A percentile compares a stretch with the other conserved stretches of the same genome.
Evolutionary conservation across 441 rosid species (phyloP).

Genomic region (Rhodomyrtus psidioides): DNA sequence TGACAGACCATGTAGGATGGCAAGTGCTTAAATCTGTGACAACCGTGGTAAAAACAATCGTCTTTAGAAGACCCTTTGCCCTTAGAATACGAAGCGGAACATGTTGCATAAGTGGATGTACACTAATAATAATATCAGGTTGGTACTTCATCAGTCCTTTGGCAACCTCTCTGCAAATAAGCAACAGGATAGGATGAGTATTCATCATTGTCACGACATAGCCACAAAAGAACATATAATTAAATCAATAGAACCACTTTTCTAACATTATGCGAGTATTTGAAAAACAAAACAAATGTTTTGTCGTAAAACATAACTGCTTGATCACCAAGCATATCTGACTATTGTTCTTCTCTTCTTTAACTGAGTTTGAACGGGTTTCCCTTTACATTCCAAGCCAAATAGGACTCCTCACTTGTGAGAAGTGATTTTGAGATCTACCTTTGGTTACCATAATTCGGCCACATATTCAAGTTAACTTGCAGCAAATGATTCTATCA

Average conservation of each 20-base stretch:
- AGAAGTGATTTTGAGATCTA: neutral
- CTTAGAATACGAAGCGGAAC: conserved; percentile 94
- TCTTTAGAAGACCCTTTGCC: conserved; percentile 77
- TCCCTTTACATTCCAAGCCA: neutral
- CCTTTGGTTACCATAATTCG: neutral
- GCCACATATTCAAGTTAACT: neutral
- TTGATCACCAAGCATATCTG: neutral
- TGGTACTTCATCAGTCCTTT: conserved; percentile 95
- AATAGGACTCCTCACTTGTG: neutral
- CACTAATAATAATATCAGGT: conserved; percentile 91
- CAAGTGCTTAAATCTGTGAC: conserved; percentile 94
- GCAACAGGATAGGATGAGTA: conserved; percentile 1
- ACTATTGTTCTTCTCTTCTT: neutral
- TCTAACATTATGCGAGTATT: neutral
- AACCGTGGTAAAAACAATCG: conserved; percentile 89
- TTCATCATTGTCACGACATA: neutral
- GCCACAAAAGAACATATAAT: neutral
- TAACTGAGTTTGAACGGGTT: neutral
- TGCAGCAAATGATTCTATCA: neutral
- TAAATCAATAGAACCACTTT: neutral
- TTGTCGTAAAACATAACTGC: neutral
- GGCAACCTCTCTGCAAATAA: conserved; percentile 67
- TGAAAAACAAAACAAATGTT: neutral
- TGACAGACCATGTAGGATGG: conserved; percentile 90
- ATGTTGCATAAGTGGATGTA: conserved; percentile 97